These are phyloP conservation scores for Lonicera japonica DNA, from an alignment of 129 eudicot genomes.

Conservation along the genomic window DNA sequence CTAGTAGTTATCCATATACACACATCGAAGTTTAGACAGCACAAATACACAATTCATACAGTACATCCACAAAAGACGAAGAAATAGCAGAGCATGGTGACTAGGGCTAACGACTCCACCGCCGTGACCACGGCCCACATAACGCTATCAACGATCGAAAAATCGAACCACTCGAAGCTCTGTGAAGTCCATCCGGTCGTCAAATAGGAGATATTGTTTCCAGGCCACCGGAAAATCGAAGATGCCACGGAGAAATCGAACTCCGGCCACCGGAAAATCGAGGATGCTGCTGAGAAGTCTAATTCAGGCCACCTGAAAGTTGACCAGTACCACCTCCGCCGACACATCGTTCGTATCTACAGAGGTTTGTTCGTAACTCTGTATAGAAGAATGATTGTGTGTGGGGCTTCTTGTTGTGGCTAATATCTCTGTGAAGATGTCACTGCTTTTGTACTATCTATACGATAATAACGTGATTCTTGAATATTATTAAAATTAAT, in stretches of 20 bases:
- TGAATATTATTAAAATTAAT: no score
- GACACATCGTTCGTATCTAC: slow-evolving; percentile 20
- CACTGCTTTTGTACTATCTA: no score
- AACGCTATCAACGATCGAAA: slow-evolving; percentile 55
- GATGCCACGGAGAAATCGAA: slow-evolving; percentile 22
- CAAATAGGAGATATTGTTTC: slow-evolving; percentile 18
- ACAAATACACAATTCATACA: slow-evolving; percentile 25
- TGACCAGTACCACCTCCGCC: slow-evolving; percentile 27
- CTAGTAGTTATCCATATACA: no score
- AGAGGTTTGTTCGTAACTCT: no score
- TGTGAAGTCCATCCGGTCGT: slow-evolving; percentile 28
- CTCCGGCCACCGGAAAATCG: background rate
- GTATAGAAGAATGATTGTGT: no score
- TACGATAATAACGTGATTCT: no score
- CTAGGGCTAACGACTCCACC: slow-evolving; percentile 54
- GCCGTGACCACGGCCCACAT: slow-evolving; percentile 49
- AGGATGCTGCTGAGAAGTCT: slow-evolving; percentile 25
- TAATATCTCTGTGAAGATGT: no score
- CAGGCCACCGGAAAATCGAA: slow-evolving; percentile 7
- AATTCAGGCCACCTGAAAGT: slow-evolving; percentile 43
- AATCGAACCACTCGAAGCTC: slow-evolving; percentile 33
- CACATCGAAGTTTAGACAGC: no score
- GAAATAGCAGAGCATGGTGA: slow-evolving; percentile 55
- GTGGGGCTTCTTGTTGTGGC: no score
- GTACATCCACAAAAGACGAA: slow-evolving; percentile 81